These are phyloP conservation scores for Citrus glauca DNA, from an alignment of 345 rosid species.

Conservation along the genomic window DNA sequence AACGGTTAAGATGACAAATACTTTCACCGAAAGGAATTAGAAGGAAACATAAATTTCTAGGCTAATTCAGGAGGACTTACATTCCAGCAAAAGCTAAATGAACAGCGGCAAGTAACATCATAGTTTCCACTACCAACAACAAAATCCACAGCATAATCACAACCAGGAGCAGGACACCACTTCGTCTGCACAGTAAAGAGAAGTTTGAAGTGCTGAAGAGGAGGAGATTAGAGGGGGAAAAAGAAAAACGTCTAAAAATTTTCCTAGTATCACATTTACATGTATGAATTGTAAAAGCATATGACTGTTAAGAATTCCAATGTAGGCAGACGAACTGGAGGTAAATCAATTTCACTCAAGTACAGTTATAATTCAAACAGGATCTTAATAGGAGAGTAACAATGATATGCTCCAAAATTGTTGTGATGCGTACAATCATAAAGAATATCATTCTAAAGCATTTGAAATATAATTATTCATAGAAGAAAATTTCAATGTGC, in stretches of 20 bases:
- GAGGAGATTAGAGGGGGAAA: neutral
- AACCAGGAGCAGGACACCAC: constrained; percentile 97
- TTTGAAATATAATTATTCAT: neutral
- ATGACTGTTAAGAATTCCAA: neutral
- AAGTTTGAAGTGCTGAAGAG: neutral
- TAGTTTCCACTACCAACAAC: constrained; percentile 63
- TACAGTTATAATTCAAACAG: neutral
- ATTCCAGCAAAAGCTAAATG: constrained; percentile 82
- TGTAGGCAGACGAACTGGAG: neutral
- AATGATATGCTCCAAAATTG: neutral
- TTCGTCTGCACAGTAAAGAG: constrained; percentile 45
- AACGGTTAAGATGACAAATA: neutral
- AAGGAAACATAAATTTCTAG: neutral
- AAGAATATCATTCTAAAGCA: neutral
- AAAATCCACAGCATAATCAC: constrained; percentile 83
- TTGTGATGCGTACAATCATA: neutral
- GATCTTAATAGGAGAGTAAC: neutral
- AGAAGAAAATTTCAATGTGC: neutral
- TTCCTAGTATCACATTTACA: neutral
- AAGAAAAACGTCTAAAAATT: neutral
- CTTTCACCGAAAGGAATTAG: neutral
- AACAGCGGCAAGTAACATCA: constrained; percentile 67
- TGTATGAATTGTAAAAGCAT: neutral
- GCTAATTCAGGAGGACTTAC: constrained; percentile 36
- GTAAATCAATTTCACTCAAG: neutral